Base-by-base conservation (phyloP, 352 stramenopile genomes). In the Pythium periplocum region DNA sequence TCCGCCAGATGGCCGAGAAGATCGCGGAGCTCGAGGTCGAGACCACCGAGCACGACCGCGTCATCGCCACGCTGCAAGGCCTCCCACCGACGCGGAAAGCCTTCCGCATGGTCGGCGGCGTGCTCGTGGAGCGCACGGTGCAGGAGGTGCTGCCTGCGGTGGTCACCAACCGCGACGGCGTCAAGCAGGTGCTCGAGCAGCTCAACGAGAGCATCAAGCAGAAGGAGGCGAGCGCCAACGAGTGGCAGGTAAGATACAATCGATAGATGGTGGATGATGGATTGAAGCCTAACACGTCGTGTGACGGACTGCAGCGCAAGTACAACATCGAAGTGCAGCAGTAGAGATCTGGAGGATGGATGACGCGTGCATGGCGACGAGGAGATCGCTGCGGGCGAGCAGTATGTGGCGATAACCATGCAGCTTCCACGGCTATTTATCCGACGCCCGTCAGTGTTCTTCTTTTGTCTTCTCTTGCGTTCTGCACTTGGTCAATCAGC, bases 91-190 rank as follows among this genome's bases (percentile, higher is more conserved):
- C 75, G 54, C 79, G 94, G 59, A 91, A 96, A 62, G 95, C 95
- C 4, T 99, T 96, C 63, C 89, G 95, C 57, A 90, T 98, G 73
- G 91, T 98, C 9, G 96, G 95, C 48, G 95, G 96, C 37, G 95
- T 98, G 36, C 71, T 99, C 39, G 95, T 99, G 46, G 95, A 99
- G 75, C 93, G 95, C 45, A 98, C 94, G 36, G 95, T 98, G 30
- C 62, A 87, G 62, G 95, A 98, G 64, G 95, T 98, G 43, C 79
- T 98, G 38, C 95, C 95, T 5, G 95, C 90, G 5, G 93, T 98
- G 33, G 73, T 53, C 26, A 61, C 78, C 44, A 94, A 93, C 64
- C 80, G 79, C 61, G 78, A 94, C 43, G 80, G 82, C 12, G 90
- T 94, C 45, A 61, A 75, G 42, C 81, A 93, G 55, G 76, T 93